Evolutionary conservation across 257 asterid species (phyloP).

Genomic region (Scutellaria baicalensis): DNA sequence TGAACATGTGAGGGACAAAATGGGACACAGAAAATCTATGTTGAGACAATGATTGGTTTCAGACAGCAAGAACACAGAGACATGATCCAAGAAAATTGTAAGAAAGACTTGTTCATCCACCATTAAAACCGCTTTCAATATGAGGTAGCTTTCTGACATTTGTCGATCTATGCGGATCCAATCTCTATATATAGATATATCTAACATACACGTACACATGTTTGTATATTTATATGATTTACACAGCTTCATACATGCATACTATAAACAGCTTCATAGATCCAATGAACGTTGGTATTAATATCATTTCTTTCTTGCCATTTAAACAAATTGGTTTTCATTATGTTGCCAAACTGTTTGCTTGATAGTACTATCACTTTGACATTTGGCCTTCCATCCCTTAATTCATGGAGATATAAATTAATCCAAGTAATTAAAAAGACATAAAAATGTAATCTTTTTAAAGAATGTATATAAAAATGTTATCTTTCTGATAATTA

Average conservation of each 20-base stretch:
- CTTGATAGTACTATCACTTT: not conserved
- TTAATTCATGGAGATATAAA: not conserved
- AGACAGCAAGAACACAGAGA: slow-evolving; percentile 18
- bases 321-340: not conserved
- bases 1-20: slow-evolving; percentile 9
- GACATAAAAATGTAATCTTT: too few species aligned
- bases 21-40: slow-evolving; percentile 17
- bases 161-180: slow-evolving; percentile 25
- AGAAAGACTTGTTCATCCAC: slow-evolving; percentile 30
- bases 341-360: too few species aligned
- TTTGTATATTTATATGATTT: not conserved
- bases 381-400: not conserved
- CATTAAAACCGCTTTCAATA: slow-evolving; percentile 12
- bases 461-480: too few species aligned
- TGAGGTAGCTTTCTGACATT: slow-evolving; percentile 22
- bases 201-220: not conserved
- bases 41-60: slow-evolving; percentile 20
- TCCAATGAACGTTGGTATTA: too few species aligned
- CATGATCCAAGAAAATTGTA: slow-evolving; percentile 9
- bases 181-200: slow-evolving; percentile 19
- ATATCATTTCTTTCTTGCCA: not conserved
- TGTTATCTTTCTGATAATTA: too few species aligned
- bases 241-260: too few species aligned
- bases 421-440: too few species aligned
- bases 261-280: too few species aligned